Conservation (phyloP, 2,329 filamentous ascomycete species). For the Fusarium paranaense region DNA sequence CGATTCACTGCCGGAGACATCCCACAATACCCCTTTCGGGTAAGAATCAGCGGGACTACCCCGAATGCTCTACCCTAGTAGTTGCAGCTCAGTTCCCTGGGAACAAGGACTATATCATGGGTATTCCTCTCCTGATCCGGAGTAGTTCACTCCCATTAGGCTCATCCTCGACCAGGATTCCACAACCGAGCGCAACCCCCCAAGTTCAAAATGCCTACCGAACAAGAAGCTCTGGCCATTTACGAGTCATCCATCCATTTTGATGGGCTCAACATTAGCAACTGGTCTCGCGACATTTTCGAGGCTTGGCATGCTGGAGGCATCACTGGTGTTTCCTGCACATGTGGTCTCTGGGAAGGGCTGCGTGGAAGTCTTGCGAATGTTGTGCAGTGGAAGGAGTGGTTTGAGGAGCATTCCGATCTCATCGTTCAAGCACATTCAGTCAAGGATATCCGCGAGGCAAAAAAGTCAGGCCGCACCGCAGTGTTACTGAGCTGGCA, state of each 20-base stretch:
- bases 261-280: constrained; percentile 55
- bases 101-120: background rate
- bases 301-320: constrained; percentile 53
- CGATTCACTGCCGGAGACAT: background rate
- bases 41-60: background rate
- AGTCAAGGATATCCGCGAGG: constrained; percentile 51
- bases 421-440: constrained; percentile 53
- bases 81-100: background rate
- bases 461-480: constrained; percentile 51
- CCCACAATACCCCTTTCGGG: background rate
- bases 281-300: constrained; percentile 54
- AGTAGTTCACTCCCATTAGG: background rate
- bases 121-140: background rate
- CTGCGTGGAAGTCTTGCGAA: constrained; percentile 53
- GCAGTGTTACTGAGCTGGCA: constrained; percentile 55
- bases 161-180: background rate
- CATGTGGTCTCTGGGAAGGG: constrained; percentile 54
- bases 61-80: background rate
- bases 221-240: constrained; percentile 50
- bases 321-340: constrained; percentile 55
- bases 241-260: constrained; percentile 53
- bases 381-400: constrained; percentile 56
- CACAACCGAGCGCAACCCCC: background rate
- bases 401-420: constrained; percentile 55
- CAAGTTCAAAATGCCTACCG: constrained; percentile 47